A percentile compares a stretch with the other conserved stretches of the same genome.
Conservation (phyloP, 2,329 filamentous ascomycete species). For the Ophiocordyceps camponoti-saundersi region DNA sequence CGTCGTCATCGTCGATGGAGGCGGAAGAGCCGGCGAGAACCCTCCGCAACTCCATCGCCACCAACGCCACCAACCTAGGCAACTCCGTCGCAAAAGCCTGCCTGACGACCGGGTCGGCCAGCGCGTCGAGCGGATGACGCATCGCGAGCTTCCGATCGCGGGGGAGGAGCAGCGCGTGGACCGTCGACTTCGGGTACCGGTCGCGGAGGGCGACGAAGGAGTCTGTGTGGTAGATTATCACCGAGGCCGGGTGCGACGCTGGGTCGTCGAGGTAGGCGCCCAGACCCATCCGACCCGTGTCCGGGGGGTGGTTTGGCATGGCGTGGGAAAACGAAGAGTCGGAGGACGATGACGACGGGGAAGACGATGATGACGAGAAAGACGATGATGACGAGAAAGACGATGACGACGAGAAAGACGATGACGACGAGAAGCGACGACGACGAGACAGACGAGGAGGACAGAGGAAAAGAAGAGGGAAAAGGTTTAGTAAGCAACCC, state of each 20-base stretch:
- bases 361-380: no score
- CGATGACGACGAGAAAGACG: no score
- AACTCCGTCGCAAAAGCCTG: background rate
- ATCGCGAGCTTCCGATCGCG: conserved; percentile 43
- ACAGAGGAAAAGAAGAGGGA: background rate
- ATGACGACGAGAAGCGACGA: no score
- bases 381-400: no score
- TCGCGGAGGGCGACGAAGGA: conserved; percentile 67
- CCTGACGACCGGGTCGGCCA: conserved; percentile 37
- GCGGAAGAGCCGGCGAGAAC: background rate
- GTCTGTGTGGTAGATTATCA: conserved; percentile 49
- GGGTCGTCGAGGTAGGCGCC: conserved; percentile 51
- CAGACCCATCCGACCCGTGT: conserved; percentile 39
- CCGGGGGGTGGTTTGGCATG: conserved; percentile 5
- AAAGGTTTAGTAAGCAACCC: no score
- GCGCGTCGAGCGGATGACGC: conserved; percentile 61
- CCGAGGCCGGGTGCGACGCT: conserved; percentile 37
- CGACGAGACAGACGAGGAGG: no score
- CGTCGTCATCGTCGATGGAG: background rate
- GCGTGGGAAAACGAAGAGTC: no score
- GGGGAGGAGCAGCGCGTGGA: conserved; percentile 81
- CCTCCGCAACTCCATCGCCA: background rate
- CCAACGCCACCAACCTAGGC: background rate
- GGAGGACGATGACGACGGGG: no score
- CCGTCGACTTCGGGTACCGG: conserved; percentile 65